Conservation (phyloP, 495 filamentous ascomycete species). For the Lindgomyces ingoldianus region DNA sequence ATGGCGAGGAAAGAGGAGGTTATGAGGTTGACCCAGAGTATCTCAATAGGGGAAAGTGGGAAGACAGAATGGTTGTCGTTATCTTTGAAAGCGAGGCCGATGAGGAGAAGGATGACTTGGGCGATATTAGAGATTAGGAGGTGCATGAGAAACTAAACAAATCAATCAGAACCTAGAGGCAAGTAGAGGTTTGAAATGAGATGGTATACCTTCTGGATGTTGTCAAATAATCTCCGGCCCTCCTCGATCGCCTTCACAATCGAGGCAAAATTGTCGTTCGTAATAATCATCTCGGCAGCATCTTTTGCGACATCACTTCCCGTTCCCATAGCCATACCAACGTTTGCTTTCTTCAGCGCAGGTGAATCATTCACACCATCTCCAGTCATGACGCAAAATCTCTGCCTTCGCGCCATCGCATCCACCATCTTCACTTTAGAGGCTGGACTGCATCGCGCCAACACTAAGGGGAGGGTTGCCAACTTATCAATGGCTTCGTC, state of each 20-base stretch:
- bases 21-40: slow-evolving; percentile 76
- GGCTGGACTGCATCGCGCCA: slow-evolving; percentile 68
- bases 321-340: slow-evolving; percentile 78
- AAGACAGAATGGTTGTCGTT: slow-evolving; percentile 64
- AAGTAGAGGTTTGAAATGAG: slow-evolving; percentile 7
- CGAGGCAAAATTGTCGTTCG: slow-evolving; percentile 79
- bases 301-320: slow-evolving; percentile 80
- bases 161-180: slow-evolving; percentile 3
- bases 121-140: slow-evolving; percentile 72
- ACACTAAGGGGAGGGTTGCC: slow-evolving; percentile 62
- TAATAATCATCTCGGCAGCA: slow-evolving; percentile 72
- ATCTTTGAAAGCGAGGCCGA: slow-evolving; percentile 72
- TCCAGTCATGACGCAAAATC: slow-evolving; percentile 75
- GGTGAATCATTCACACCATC: slow-evolving; percentile 84
- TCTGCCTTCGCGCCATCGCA: slow-evolving; percentile 61
- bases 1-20: slow-evolving; percentile 75
- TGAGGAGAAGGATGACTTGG: slow-evolving; percentile 72
- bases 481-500: slow-evolving; percentile 60
- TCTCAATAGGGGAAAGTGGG: slow-evolving; percentile 71
- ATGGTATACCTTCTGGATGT: slow-evolving; percentile 62
- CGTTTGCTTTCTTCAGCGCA: slow-evolving; percentile 71
- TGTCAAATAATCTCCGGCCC: slow-evolving; percentile 73
- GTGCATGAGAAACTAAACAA: slow-evolving; percentile 67
- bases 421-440: slow-evolving; percentile 76
- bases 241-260: slow-evolving; percentile 75